Evolutionary conservation across 1,284 basidiomycete species (phyloP), one percentile per base, ranked within the genome.

Genomic region (Xerocomus cyaneibrunnescens): DNA sequence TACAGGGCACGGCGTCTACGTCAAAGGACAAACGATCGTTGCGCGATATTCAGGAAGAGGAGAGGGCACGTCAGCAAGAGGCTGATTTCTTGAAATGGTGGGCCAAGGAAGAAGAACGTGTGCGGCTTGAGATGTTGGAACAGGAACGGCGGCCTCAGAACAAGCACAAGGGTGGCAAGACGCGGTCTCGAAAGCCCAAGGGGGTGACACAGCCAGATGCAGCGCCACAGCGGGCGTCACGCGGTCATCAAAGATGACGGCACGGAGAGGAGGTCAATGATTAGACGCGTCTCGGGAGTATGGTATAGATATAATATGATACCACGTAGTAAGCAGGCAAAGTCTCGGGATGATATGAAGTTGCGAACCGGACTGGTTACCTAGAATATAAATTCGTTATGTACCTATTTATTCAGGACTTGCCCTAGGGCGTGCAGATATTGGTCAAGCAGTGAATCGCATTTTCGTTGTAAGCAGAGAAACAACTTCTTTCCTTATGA

Each of bases 1-100:
- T 84, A 45, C 80, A 81, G 48, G 72, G 73, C 12, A 68, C 61
- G 3, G 67, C 59, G 1, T 67, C 69, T 1, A 64, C 68, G 3
- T 59, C 65, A 9, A 80, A 77, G 58, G 80, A 80, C 47, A 81
- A 82, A 57, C 76, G 79, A 38, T 88, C 85, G 35, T 72, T 94
- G 53, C 72, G 76, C n/a, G 84, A 94, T 58, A 95, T 95, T 39
- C 92, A 94, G 68, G 83, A 85, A 52, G 91, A 95, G 67, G 93
- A 94, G 67, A 72, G 73, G 27, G 57, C 76, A 31, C 81, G 75
- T 37, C 92, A 93, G 68, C 81, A 83, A 52, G 92, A 94, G 68
- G 81, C 75, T 2, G 88, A 90, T 51, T 95, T 94, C 64, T 69
- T 94, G 68, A 78, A 75, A 56, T 94, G 92, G 92, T 94, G 92